Percentiles rank a stretch among this genome's conserved stretches.
phyloP scores from a whole-genome alignment of 169 alveolate genomes.

The Eimeria tenella region DNA sequence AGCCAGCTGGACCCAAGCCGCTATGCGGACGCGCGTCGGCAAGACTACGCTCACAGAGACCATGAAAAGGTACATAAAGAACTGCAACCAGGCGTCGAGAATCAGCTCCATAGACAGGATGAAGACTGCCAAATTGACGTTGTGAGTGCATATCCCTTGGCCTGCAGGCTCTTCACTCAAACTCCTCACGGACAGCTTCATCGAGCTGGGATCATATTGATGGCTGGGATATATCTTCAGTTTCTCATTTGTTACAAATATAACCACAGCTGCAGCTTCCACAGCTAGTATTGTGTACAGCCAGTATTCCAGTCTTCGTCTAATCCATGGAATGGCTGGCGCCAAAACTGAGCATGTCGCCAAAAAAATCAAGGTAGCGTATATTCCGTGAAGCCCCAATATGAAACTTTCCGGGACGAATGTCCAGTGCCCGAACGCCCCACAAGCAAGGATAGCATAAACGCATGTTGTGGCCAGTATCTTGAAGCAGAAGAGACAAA shows the following conservation, averaged over 20 bases:
- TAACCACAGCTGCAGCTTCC: neutral
- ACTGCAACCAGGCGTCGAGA: neutral
- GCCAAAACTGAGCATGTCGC: neutral
- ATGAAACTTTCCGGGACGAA: neutral
- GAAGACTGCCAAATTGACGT: neutral
- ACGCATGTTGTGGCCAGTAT: neutral
- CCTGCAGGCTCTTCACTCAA: neutral
- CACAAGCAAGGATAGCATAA: neutral
- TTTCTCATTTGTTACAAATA: neutral
- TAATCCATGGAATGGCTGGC: neutral
- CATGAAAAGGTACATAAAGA: neutral
- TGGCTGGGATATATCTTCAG: no score
- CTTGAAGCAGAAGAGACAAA: neutral
- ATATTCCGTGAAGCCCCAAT: neutral
- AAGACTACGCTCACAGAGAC: neutral
- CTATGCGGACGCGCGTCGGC: conserved; percentile 31
- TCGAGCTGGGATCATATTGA: no score
- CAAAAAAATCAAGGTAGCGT: neutral
- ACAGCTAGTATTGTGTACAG: neutral
- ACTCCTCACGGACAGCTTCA: no score
- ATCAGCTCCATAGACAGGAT: neutral
- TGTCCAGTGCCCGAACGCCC: neutral
- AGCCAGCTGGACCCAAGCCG: neutral
- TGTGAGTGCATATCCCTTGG: neutral
- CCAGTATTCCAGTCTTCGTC: neutral